Percentiles rank a stretch among this genome's conserved stretches.
Evolutionary conservation across 208 protist genomes (phyloP).

Genomic region (Trypanosoma theileri): DNA sequence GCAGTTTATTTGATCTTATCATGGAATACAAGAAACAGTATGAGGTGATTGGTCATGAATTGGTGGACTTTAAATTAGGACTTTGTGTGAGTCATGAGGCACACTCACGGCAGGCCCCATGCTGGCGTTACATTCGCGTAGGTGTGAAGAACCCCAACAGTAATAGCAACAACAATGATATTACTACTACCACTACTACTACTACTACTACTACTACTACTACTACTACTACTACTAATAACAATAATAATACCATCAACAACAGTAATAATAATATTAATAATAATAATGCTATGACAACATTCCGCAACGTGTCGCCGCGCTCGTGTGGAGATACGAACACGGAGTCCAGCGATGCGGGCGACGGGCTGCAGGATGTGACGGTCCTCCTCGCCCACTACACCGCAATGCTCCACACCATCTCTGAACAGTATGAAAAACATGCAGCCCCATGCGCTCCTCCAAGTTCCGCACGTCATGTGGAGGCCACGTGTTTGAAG

Average conservation of each 20-base stretch:
- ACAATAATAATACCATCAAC: too few relatives aligned
- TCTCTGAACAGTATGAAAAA: constrained; percentile 75
- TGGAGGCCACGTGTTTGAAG: constrained; percentile 1
- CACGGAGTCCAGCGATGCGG: too few relatives aligned
- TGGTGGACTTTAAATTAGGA: constrained; percentile 86
- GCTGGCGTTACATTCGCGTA: constrained; percentile 85
- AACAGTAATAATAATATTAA: too few relatives aligned
- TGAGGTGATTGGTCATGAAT: constrained; percentile 66
- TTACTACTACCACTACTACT: too few relatives aligned
- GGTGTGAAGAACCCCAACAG: neutral
- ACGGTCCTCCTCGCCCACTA: constrained; percentile 46
- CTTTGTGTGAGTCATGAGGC: constrained; percentile 74
- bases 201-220: too few relatives aligned
- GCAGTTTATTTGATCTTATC: constrained; percentile 74
- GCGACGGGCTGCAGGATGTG: constrained; percentile 11
- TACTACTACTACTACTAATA: too few relatives aligned
- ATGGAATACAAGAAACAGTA: constrained; percentile 87
- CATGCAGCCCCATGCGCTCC: constrained; percentile 25
- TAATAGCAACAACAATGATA: too few relatives aligned
- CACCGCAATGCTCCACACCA: constrained; percentile 47
- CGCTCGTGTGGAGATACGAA: neutral
- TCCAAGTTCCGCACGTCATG: constrained; percentile 18
- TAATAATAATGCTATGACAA: too few relatives aligned
- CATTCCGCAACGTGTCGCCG: neutral
- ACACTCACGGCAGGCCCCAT: constrained; percentile 44